phyloP scores from a whole-genome alignment of 352 stramenopile genomes.

The Globisporangium emineosum region DNA sequence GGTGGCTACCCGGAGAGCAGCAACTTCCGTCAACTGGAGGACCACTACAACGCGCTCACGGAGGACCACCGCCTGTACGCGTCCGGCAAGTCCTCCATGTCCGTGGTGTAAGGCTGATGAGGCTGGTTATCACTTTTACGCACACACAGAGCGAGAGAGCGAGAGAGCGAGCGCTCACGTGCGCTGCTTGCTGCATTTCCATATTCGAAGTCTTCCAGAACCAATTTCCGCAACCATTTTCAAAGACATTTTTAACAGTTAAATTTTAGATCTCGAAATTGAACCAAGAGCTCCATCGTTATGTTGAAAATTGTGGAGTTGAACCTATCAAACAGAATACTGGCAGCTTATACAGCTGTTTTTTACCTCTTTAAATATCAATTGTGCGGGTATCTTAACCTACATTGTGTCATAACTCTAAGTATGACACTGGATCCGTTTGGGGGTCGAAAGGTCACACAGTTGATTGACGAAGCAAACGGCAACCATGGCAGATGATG shows the following conservation, averaged over 20 bases:
- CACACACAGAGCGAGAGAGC: too few relatives aligned
- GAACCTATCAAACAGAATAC: constrained; percentile 8
- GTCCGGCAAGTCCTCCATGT: constrained; percentile 33
- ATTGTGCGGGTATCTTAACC: neutral
- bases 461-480: neutral
- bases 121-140: too few relatives aligned
- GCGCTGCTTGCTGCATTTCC: too few relatives aligned
- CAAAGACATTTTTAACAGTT: too few relatives aligned
- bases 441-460: neutral
- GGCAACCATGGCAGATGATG: neutral
- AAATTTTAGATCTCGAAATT: too few relatives aligned
- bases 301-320: neutral
- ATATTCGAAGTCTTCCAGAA: too few relatives aligned
- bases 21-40: constrained; percentile 54
- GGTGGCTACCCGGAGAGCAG: constrained; percentile 35
- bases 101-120: constrained; percentile 11
- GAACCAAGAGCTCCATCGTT: neutral
- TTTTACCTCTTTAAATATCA: neutral
- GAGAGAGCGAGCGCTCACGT: too few relatives aligned
- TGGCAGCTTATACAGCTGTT: neutral
- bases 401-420: neutral
- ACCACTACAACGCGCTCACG: constrained; percentile 66
- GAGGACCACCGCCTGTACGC: constrained; percentile 60
- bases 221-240: too few relatives aligned
- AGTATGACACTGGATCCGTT: neutral